These are phyloP conservation scores for Acacia melanoxylon DNA, from an alignment of 306 rosid genomes.

Conservation along the genomic window DNA sequence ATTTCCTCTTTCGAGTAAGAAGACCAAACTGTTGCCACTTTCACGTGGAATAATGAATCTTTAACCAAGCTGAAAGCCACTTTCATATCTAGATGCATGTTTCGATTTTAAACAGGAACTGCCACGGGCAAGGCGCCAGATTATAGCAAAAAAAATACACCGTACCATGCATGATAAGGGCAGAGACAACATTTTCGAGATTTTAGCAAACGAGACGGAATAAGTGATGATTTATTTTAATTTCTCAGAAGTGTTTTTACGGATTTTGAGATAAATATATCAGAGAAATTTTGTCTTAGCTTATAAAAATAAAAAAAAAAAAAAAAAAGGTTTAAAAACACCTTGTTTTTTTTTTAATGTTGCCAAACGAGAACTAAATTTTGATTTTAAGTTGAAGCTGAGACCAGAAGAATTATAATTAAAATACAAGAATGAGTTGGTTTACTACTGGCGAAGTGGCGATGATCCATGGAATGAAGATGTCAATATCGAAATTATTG, in stretches of 20 bases:
- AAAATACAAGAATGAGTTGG: background rate
- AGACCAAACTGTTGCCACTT: background rate
- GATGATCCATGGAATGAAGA: background rate
- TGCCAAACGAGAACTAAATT: too few species aligned
- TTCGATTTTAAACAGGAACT: too few species aligned
- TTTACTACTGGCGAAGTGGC: background rate
- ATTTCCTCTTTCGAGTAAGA: background rate
- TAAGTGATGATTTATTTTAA: too few species aligned
- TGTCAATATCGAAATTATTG: background rate
- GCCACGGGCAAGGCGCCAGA: too few species aligned
- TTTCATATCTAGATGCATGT: background rate
- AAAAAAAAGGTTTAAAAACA: too few species aligned
- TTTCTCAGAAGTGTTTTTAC: too few species aligned
- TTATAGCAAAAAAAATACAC: background rate
- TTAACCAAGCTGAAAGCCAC: background rate
- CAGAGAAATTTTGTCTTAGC: too few species aligned
- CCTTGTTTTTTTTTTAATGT: too few species aligned
- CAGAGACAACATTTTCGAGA: background rate
- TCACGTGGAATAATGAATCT: background rate
- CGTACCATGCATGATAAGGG: background rate
- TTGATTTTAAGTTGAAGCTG: too few species aligned
- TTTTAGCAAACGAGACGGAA: background rate
- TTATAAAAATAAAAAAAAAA: too few species aligned
- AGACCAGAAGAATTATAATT: too few species aligned
- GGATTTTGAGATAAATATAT: too few species aligned